A percentile compares a stretch with the other conserved stretches of the same genome.
These are phyloP conservation scores for Athelia psychrophila DNA, from an alignment of 1,284 basidiomycete genomes.

Conservation along the genomic window DNA sequence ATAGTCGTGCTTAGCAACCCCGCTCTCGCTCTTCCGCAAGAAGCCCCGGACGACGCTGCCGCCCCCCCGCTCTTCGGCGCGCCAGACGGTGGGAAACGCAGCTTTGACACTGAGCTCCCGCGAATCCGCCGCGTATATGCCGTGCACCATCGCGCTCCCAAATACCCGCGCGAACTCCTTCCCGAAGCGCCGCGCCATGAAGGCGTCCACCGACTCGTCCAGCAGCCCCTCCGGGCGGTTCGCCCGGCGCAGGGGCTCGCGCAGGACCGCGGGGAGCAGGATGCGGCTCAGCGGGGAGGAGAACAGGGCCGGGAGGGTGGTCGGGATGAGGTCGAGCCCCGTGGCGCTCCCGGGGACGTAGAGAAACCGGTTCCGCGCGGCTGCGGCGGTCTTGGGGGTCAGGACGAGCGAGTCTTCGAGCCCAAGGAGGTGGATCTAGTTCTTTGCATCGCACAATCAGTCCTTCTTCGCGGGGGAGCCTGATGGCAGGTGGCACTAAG, in stretches of 20 bases:
- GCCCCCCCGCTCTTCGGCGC: slow-evolving; percentile 60
- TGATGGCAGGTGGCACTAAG: too few species aligned
- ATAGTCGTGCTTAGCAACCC: slow-evolving; percentile 32
- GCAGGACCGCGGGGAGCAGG: slow-evolving; percentile 52
- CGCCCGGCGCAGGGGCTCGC: slow-evolving; percentile 53
- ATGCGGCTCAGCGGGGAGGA: slow-evolving; percentile 47
- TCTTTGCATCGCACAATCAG: slow-evolving; percentile 13
- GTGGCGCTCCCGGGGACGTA: slow-evolving; percentile 49
- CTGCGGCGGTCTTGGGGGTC: slow-evolving; percentile 62
- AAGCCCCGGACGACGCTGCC: slow-evolving; percentile 74
- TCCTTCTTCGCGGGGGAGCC: background rate
- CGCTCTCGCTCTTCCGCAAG: slow-evolving; percentile 27
- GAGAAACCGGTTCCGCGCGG: slow-evolving; percentile 75
- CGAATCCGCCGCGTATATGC: slow-evolving; percentile 90
- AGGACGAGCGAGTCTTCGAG: slow-evolving; percentile 59
- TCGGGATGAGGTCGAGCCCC: slow-evolving; percentile 41
- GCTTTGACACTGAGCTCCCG: slow-evolving; percentile 72
- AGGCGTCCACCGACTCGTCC: slow-evolving; percentile 84
- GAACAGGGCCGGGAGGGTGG: slow-evolving; percentile 44
- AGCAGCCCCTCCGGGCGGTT: slow-evolving; percentile 34
- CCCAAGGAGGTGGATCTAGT: slow-evolving; percentile 72
- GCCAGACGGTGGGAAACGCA: slow-evolving; percentile 74
- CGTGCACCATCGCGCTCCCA: slow-evolving; percentile 86
- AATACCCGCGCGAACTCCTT: slow-evolving; percentile 68
- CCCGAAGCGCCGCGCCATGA: slow-evolving; percentile 80